Percentiles rank a stretch among this genome's conserved stretches.
Conservation (phyloP, 192 early-diverging fungal genomes). For the Coemansia sp. region DNA sequence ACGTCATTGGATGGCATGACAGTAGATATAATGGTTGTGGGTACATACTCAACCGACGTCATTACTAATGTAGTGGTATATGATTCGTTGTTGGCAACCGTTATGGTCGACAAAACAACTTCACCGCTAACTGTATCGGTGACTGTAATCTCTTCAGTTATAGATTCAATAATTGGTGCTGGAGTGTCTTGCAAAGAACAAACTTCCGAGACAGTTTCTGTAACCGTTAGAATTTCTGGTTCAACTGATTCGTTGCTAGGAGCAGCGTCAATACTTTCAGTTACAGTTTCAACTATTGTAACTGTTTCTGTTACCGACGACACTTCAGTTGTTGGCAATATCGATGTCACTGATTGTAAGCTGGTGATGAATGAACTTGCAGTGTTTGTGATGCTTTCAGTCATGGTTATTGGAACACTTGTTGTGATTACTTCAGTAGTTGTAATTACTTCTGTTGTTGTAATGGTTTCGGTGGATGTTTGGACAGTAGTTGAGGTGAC, state of each 20-base stretch:
- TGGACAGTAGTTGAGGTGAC: neutral
- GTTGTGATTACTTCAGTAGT: conserved; percentile 3
- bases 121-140: neutral
- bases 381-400: neutral
- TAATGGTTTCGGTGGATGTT: neutral
- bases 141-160: neutral
- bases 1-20: neutral
- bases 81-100: neutral
- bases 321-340: neutral
- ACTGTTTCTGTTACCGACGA: neutral
- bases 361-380: neutral
- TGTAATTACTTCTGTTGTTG: neutral
- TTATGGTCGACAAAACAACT: neutral
- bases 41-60: neutral
- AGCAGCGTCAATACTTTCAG: neutral
- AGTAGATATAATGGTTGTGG: neutral
- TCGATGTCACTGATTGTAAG: neutral
- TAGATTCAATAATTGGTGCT: neutral
- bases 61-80: neutral
- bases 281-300: neutral
- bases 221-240: conserved; percentile 4
- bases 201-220: conserved; percentile 5
- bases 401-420: neutral
- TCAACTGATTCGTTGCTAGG: neutral
- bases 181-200: neutral